Evolutionary conservation across 2,329 filamentous ascomycete species (phyloP).

Genomic region (Penicillium concentricum): DNA sequence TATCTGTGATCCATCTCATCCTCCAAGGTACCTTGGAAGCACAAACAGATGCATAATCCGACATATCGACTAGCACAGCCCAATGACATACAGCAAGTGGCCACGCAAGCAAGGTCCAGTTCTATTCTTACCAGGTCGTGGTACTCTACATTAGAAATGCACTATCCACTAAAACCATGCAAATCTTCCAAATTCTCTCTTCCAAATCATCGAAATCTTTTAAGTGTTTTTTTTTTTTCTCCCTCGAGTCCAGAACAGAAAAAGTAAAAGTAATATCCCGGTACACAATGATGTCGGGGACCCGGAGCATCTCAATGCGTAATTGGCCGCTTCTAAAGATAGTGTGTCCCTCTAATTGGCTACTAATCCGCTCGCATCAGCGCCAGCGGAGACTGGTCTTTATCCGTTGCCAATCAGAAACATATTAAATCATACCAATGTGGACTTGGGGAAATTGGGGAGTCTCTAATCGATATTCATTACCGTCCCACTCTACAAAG

Average conservation of each 20-base stretch:
- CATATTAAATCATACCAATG: constrained; percentile 1
- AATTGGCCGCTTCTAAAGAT: constrained; percentile 30
- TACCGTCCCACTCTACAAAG: constrained; percentile 2
- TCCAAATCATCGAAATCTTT: background rate
- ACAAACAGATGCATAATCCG: constrained; percentile 12
- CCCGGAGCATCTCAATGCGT: constrained; percentile 9
- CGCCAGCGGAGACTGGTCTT: constrained; percentile 9
- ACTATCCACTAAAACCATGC: background rate
- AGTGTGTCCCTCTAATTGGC: constrained; percentile 16
- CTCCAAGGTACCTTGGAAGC: background rate
- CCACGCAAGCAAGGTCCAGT: constrained; percentile 21
- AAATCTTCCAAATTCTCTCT: background rate
- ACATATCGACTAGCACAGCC: constrained; percentile 14
- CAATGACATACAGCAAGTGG: constrained; percentile 9
- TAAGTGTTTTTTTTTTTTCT: background rate
- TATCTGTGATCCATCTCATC: constrained; percentile 4
- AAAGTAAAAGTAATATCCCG: background rate
- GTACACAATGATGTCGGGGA: constrained; percentile 15
- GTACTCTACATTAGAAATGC: background rate
- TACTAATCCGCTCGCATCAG: constrained; percentile 12
- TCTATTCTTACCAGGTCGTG: constrained; percentile 11
- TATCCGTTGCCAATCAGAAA: constrained; percentile 18
- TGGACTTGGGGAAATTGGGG: constrained; percentile 15
- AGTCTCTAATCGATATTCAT: constrained; percentile 10
- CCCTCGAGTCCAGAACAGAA: constrained; percentile 7